Evolutionary conservation across 495 filamentous ascomycete species (phyloP).

Genomic region (Penicillium goetzii): DNA sequence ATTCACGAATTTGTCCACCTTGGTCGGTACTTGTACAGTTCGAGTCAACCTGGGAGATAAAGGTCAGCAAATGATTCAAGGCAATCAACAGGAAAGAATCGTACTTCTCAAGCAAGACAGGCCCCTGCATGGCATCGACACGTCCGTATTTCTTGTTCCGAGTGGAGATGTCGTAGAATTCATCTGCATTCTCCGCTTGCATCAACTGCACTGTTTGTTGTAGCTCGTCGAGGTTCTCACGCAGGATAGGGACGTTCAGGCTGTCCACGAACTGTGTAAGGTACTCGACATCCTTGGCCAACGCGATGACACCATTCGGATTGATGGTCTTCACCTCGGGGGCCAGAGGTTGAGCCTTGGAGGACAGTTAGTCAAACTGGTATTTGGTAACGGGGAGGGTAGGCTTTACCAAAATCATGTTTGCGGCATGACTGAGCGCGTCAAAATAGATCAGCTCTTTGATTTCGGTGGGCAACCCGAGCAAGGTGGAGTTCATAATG

Average conservation of each 20-base stretch:
- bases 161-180: slow-evolving; percentile 87
- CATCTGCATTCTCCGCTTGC: slow-evolving; percentile 84
- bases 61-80: slow-evolving; percentile 42
- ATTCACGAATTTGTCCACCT: slow-evolving; percentile 65
- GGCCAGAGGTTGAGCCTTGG: slow-evolving; percentile 77
- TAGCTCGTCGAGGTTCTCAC: slow-evolving; percentile 87
- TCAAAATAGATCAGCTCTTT: slow-evolving; percentile 98
- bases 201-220: slow-evolving; percentile 89
- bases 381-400: neutral
- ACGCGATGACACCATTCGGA: slow-evolving; percentile 76
- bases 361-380: slow-evolving; percentile 18
- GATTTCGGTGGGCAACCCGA: slow-evolving; percentile 90
- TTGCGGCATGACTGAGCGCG: slow-evolving; percentile 86
- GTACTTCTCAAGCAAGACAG: slow-evolving; percentile 85
- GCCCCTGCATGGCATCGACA: slow-evolving; percentile 88
- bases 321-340: slow-evolving; percentile 82
- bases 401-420: slow-evolving; percentile 73
- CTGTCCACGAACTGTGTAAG: slow-evolving; percentile 82
- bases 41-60: slow-evolving; percentile 59
- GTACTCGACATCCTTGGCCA: slow-evolving; percentile 81
- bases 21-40: slow-evolving; percentile 60
- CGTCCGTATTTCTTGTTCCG: slow-evolving; percentile 90
- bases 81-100: slow-evolving; percentile 19
- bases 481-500: slow-evolving; percentile 91
- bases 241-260: slow-evolving; percentile 77